These are phyloP conservation scores for Xylaria curta DNA, from an alignment of 495 filamentous ascomycete genomes.

Conservation along the genomic window DNA sequence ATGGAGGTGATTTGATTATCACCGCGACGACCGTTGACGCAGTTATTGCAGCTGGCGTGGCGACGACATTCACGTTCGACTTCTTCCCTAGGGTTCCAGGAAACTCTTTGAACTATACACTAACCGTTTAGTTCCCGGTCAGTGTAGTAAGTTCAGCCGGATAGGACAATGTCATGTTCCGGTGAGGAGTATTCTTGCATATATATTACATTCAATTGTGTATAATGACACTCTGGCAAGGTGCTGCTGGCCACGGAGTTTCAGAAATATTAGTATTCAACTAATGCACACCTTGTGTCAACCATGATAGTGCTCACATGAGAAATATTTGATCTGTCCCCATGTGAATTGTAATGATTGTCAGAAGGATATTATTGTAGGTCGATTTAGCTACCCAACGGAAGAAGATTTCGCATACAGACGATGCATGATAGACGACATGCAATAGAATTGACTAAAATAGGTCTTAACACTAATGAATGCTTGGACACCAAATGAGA, in stretches of 20 bases:
- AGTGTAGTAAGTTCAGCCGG: background rate
- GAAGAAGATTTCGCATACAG: no score
- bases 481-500: no score
- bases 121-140: conserved; percentile 44
- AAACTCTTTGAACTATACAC: conserved; percentile 55
- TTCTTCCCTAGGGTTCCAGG: conserved; percentile 54
- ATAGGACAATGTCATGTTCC: background rate
- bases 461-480: no score
- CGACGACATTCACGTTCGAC: conserved; percentile 59
- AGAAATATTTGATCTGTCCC: background rate
- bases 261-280: background rate
- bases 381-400: no score
- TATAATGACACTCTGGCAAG: background rate
- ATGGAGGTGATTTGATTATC: conserved; percentile 50
- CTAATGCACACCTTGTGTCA: background rate
- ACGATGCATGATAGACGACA: no score
- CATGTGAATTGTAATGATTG: background rate
- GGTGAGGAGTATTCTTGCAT: no score
- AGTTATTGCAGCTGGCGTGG: conserved; percentile 53
- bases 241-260: no score
- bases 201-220: background rate
- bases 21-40: conserved; percentile 51
- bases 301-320: background rate
- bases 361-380: no score
- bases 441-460: no score